These are phyloP conservation scores for Solanum habrochaites DNA, from an alignment of 257 asterid species.

Conservation along the genomic window DNA sequence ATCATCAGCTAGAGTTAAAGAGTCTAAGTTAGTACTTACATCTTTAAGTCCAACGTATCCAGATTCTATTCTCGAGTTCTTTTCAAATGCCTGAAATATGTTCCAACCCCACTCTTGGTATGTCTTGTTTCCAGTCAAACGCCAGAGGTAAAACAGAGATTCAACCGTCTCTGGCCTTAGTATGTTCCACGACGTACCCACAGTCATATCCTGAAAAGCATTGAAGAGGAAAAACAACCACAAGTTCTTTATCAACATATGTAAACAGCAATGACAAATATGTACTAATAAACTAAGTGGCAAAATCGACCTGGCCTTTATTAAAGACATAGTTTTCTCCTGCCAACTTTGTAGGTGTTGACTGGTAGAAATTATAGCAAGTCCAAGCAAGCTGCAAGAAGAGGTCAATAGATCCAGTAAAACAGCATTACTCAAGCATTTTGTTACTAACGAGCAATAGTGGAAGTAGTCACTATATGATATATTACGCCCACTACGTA, in stretches of 20 bases:
- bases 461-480: neutral
- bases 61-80: constrained; percentile 73
- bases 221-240: neutral
- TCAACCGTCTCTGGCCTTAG: constrained; percentile 98
- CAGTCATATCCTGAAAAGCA: constrained; percentile 73
- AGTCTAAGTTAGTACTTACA: constrained; percentile 33
- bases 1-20: neutral
- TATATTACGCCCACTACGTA: neutral
- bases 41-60: constrained; percentile 97
- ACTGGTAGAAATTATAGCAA: constrained; percentile 94
- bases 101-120: constrained; percentile 99
- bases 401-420: neutral
- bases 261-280: neutral
- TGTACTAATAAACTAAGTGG: neutral
- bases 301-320: constrained; percentile 52
- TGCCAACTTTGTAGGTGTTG: constrained; percentile 94
- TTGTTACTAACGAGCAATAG: neutral
- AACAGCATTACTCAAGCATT: neutral
- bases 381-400: constrained; percentile 92
- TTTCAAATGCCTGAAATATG: constrained; percentile 94
- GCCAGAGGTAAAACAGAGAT: constrained; percentile 95
- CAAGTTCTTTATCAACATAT: neutral
- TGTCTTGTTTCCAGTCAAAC: constrained; percentile 92
- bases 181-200: constrained; percentile 99
- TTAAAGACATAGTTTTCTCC: constrained; percentile 89